These are phyloP conservation scores for Laetiporus sulphureus DNA, from an alignment of 1,284 basidiomycete species.

Conservation along the genomic window DNA sequence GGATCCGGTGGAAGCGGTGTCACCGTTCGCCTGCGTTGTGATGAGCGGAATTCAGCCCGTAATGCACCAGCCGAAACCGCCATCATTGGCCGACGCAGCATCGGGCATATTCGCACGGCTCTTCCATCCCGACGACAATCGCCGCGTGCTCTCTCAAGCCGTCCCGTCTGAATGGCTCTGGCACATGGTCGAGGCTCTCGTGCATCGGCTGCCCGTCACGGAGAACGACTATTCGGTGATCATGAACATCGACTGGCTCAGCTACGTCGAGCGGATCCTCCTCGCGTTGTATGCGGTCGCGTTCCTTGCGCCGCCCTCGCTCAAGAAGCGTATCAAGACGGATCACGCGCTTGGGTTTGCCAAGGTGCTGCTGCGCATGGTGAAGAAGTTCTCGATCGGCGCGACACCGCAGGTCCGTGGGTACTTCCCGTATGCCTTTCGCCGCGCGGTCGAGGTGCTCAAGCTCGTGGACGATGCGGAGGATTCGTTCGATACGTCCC, in stretches of 20 bases:
- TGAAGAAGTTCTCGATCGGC: constrained; percentile 50
- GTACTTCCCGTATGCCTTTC: constrained; percentile 58
- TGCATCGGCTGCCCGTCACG: constrained; percentile 77
- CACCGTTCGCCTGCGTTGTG: constrained; percentile 52
- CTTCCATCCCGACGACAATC: constrained; percentile 73
- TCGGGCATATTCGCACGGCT: constrained; percentile 81
- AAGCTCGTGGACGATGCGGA: constrained; percentile 78
- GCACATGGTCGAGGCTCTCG: constrained; percentile 60
- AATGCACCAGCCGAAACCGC: constrained; percentile 40
- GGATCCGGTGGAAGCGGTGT: constrained; percentile 60
- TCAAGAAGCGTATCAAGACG: constrained; percentile 66
- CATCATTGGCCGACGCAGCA: constrained; percentile 66
- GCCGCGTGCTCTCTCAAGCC: constrained; percentile 59
- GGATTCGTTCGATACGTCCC: constrained; percentile 66
- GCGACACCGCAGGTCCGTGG: constrained; percentile 41
- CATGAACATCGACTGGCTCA: constrained; percentile 59
- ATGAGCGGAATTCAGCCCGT: constrained; percentile 38
- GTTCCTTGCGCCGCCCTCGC: constrained; percentile 71
- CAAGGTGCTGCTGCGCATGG: constrained; percentile 57
- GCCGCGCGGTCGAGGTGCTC: constrained; percentile 79
- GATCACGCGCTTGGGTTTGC: constrained; percentile 54
- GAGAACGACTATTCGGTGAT: constrained; percentile 73
- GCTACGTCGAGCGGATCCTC: constrained; percentile 73
- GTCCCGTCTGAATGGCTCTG: constrained; percentile 57
- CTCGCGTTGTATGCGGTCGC: constrained; percentile 83